Evolutionary conservation across 2,329 filamentous ascomycete species (phyloP).

Genomic region (Apiospora marii): DNA sequence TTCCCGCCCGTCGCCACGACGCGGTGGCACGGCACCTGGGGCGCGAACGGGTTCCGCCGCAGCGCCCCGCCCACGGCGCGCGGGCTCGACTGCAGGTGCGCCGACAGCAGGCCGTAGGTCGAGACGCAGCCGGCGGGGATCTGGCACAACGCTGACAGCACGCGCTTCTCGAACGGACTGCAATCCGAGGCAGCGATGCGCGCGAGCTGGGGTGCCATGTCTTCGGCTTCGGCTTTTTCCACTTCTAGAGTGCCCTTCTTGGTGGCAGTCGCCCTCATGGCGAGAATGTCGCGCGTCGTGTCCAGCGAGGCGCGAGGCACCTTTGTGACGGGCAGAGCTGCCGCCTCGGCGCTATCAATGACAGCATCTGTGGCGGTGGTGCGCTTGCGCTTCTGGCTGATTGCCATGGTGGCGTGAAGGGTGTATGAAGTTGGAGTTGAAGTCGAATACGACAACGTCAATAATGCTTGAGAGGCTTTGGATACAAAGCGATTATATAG

Average conservation of each 20-base stretch:
- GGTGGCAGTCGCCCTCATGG: conserved; percentile 4
- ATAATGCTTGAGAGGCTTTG: too few relatives aligned
- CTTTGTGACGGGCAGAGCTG: not conserved
- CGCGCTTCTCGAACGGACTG: conserved; percentile 65
- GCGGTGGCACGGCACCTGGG: conserved; percentile 77
- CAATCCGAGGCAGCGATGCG: conserved; percentile 54
- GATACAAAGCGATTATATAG: not conserved
- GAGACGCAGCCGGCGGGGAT: conserved; percentile 79
- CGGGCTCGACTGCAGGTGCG: conserved; percentile 49
- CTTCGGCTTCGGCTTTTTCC: conserved; percentile 2
- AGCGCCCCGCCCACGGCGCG: conserved; percentile 56
- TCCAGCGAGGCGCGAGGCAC: conserved; percentile 19
- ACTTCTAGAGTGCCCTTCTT: not conserved
- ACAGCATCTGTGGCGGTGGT: conserved; percentile 16
- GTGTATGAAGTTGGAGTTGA: not conserved
- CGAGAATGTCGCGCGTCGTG: conserved; percentile 24
- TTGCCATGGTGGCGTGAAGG: conserved; percentile 32
- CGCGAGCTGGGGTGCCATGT: conserved; percentile 50
- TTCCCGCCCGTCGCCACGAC: conserved; percentile 77
- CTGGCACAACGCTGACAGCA: conserved; percentile 78
- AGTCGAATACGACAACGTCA: not conserved
- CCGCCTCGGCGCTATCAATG: not conserved
- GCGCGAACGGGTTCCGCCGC: conserved; percentile 82
- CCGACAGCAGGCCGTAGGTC: conserved; percentile 78
- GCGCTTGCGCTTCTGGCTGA: conserved; percentile 40